Conservation (phyloP, 2,329 filamentous ascomycete species). For the Macrophomina phaseolina region DNA sequence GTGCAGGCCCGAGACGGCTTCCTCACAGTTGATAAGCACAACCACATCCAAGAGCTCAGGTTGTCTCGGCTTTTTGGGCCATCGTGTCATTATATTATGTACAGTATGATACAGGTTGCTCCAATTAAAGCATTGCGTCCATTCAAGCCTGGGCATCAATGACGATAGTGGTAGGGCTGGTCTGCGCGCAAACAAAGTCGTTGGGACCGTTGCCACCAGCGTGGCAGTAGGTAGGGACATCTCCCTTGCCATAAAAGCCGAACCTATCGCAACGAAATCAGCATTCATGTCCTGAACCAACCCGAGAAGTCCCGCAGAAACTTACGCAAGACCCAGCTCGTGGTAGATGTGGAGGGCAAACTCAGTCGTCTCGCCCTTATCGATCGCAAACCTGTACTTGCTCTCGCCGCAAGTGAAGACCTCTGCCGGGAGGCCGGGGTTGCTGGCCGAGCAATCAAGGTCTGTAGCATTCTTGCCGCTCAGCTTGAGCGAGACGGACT, state of each 20-base stretch:
- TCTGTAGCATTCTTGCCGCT: conserved; percentile 5
- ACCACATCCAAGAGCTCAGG: too few species aligned
- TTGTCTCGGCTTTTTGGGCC: too few species aligned
- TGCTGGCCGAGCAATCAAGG: conserved; percentile 11
- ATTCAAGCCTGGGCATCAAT: conserved; percentile 4
- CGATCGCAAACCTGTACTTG: conserved; percentile 22
- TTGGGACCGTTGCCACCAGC: conserved; percentile 22
- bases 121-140: too few species aligned
- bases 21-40: too few species aligned
- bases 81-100: not conserved
- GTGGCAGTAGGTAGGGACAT: conserved; percentile 16
- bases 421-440: not conserved
- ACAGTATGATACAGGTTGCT: not conserved
- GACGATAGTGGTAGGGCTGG: conserved; percentile 6
- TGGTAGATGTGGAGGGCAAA: conserved; percentile 23
- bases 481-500: conserved; percentile 20
- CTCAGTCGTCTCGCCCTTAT: not conserved
- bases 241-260: conserved; percentile 8
- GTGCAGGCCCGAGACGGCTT: too few species aligned
- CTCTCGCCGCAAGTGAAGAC: conserved; percentile 20
- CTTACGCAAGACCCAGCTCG: conserved; percentile 22
- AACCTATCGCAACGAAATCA: not conserved
- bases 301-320: not conserved
- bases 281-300: not conserved
- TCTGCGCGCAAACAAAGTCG: conserved; percentile 24